These are phyloP conservation scores for Thozetella sp. DNA, from an alignment of 495 filamentous ascomycete species.

Conservation along the genomic window DNA sequence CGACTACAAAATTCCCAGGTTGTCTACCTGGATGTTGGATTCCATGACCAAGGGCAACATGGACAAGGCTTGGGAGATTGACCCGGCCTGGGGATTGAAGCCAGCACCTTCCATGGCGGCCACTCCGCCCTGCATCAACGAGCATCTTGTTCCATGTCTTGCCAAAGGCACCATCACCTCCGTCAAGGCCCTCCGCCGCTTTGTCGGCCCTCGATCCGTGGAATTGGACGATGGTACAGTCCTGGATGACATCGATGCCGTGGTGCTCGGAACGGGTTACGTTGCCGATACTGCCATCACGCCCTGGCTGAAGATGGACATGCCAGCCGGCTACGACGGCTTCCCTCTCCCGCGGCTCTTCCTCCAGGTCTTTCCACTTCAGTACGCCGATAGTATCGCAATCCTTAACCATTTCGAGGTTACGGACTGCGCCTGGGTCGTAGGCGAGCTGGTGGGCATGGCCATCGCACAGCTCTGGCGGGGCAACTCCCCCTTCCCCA, in stretches of 20 bases:
- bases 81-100: slow-evolving; percentile 17
- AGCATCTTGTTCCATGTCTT: slow-evolving; percentile 12
- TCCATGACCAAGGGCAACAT: not conserved
- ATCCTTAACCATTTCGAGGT: slow-evolving; percentile 23
- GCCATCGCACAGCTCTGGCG: slow-evolving; percentile 28
- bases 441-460: slow-evolving; percentile 18
- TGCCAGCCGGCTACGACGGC: slow-evolving; percentile 14
- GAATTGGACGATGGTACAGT: slow-evolving; percentile 25
- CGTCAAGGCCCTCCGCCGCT: slow-evolving; percentile 15
- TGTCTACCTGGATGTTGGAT: not conserved
- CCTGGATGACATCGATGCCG: slow-evolving; percentile 24
- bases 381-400: slow-evolving; percentile 23
- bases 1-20: not conserved
- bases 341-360: slow-evolving; percentile 16
- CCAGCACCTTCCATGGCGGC: slow-evolving; percentile 10
- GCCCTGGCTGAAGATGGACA: slow-evolving; percentile 13
- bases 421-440: slow-evolving; percentile 18
- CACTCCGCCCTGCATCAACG: slow-evolving; percentile 2
- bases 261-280: slow-evolving; percentile 32
- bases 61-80: slow-evolving; percentile 9
- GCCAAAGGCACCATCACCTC: slow-evolving; percentile 15
- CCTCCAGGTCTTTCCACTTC: slow-evolving; percentile 29
- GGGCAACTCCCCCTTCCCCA: slow-evolving; percentile 15
- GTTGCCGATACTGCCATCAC: slow-evolving; percentile 12
- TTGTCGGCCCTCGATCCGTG: slow-evolving; percentile 17